phyloP scores from a whole-genome alignment of 2,329 filamentous ascomycete species.

The Penicillium palitans region DNA sequence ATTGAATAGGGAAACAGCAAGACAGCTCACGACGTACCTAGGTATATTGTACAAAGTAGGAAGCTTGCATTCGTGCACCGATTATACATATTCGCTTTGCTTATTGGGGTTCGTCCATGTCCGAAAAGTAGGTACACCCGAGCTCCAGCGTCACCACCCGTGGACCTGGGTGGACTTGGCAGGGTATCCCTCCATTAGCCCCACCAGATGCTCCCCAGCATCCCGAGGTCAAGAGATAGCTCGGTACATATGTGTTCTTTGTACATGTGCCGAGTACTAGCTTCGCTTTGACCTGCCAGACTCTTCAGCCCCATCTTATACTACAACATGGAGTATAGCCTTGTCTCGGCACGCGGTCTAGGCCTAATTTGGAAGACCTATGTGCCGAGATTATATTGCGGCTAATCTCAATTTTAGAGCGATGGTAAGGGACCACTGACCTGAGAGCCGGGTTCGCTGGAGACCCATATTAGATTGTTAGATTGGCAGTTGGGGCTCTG shows the following conservation, averaged over 20 bases:
- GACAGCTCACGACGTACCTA: neutral
- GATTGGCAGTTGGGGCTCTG: neutral
- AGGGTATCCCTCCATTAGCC: neutral
- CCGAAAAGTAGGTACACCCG: neutral
- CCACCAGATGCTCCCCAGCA: neutral
- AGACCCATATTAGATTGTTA: neutral
- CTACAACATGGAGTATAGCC: neutral
- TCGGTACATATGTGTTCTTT: too few species aligned
- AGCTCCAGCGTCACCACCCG: neutral
- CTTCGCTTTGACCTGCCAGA: neutral
- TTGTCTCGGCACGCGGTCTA: neutral
- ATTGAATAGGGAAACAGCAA: neutral
- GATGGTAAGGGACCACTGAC: too few species aligned
- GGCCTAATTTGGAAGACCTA: neutral
- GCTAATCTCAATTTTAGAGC: too few species aligned
- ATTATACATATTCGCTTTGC: neutral
- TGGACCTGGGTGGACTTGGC: too few species aligned
- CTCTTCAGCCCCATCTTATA: neutral
- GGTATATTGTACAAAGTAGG: too few species aligned
- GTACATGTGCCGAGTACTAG: neutral
- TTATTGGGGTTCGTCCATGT: neutral
- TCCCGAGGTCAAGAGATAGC: neutral
- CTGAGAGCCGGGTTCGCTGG: neutral
- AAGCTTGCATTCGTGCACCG: neutral
- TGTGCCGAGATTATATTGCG: neutral